These are phyloP conservation scores for Lunasporangiospora selenospora DNA, from an alignment of 192 early-diverging fungal species.

Conservation along the genomic window DNA sequence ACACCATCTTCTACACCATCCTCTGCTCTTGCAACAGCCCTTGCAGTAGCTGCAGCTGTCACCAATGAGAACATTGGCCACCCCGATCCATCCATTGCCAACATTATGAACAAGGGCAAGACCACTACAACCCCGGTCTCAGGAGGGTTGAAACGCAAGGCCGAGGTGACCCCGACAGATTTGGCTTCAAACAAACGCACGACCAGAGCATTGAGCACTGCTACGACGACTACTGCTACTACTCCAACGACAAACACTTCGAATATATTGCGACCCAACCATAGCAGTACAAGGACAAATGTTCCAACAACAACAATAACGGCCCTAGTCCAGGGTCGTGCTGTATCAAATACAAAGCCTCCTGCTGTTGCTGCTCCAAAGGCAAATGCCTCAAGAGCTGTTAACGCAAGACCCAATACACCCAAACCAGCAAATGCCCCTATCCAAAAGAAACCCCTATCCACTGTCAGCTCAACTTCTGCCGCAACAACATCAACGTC, in stretches of 20 bases:
- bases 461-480: no score
- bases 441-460: no score
- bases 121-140: not conserved
- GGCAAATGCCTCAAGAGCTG: no score
- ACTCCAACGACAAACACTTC: not conserved
- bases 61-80: conserved; percentile 16
- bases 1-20: conserved; percentile 17
- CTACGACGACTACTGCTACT: not conserved
- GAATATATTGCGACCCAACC: no score
- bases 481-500: no score
- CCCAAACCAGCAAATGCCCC: no score
- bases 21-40: conserved; percentile 26
- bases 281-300: no score
- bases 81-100: not conserved
- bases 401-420: no score
- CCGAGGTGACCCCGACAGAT: conserved; percentile 26
- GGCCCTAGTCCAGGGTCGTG: not conserved
- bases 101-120: not conserved
- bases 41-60: conserved; percentile 27
- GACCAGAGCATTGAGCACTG: not conserved
- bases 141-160: conserved; percentile 12
- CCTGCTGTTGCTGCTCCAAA: not conserved
- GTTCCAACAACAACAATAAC: not conserved
- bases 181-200: conserved; percentile 8
- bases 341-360: not conserved